Conservation (phyloP, 169 alveolate species). For the Plasmodium coatneyi region DNA sequence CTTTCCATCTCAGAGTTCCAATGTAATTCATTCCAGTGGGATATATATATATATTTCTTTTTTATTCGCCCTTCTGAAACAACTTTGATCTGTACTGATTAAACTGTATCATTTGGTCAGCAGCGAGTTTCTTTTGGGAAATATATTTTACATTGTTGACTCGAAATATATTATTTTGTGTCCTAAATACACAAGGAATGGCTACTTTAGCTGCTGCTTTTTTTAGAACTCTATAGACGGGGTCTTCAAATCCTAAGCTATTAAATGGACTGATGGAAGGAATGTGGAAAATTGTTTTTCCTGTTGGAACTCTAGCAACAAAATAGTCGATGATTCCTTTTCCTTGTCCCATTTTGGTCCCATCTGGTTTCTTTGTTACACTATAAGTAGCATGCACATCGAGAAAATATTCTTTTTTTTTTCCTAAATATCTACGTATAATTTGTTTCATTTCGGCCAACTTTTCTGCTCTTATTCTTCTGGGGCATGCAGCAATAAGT, state of each 20-base stretch:
- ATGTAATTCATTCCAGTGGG: neutral
- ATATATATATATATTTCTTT: neutral
- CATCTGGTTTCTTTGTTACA: conserved; percentile 87
- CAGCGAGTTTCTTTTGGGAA: conserved; percentile 38
- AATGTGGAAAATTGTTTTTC: conserved; percentile 70
- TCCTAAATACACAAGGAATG: conserved; percentile 64
- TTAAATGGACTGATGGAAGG: conserved; percentile 68
- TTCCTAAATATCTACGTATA: conserved; percentile 79
- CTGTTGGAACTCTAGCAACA: conserved; percentile 88
- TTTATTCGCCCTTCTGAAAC: conserved; percentile 7
- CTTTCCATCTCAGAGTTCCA: neutral
- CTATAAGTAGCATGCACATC: conserved; percentile 87
- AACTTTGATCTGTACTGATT: conserved; percentile 32
- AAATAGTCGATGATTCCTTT: conserved; percentile 83
- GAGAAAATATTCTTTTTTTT: conserved; percentile 78
- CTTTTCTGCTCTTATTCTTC: conserved; percentile 82
- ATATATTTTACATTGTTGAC: conserved; percentile 57
- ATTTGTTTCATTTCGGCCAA: conserved; percentile 82
- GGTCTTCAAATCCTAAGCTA: conserved; percentile 69
- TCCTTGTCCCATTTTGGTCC: conserved; percentile 89
- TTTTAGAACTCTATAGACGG: conserved; percentile 61
- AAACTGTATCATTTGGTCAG: conserved; percentile 41
- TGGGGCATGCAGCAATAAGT: conserved; percentile 82
- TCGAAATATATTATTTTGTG: conserved; percentile 66
- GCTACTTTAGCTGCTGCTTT: conserved; percentile 74